Evolutionary conservation across 805 yeast genomes (phyloP), one percentile per base, ranked within the genome.

Genomic region (Kuraishia molischiana): DNA sequence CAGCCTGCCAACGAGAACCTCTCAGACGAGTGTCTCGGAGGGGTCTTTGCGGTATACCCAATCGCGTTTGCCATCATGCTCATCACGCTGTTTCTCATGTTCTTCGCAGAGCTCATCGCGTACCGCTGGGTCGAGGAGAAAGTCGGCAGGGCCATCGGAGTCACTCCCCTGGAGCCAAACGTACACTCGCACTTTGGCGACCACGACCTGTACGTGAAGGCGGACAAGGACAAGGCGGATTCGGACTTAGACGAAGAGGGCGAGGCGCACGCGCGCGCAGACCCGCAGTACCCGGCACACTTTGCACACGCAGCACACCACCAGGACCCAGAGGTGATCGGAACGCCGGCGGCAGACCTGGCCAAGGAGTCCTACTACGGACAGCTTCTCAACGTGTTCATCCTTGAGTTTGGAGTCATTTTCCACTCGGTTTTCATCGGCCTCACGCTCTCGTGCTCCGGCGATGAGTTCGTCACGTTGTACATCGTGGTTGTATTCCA

Each of bases 371-470:
- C 60, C 31, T 77, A 74, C 51, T 62, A 69, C 29, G 77, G 75
- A 28, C 80, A 79, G 53, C 49, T 80, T 13, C 50, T 78, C 8
- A 58, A 72, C 10, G 69, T 75, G 1, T 68, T 76, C 36, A 72
- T 79, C 26, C 59, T 83, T 42, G 95, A 85, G 54, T 80, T 81
- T 46, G 95, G 95, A 50, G 69, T 85, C 32, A 58, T 85, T 24
- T 82, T 85, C 66, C 95, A 85, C 58, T 85, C 95, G 3, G 73
- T 85, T 3, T 83, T 85, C 50, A 71, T 85, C 40, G 95, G 95
- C 19, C 64, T 85, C 37, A 69, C 92, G 0, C 64, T 85, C 34
- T 84, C 92, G 2, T 82, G 82, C 14, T 66, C 92, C 4, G 92
- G 89, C 35, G 80, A 74, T 2, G 90, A 81, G 53, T 85, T 84